Percentiles rank a stretch among this genome's conserved stretches.
Conservation (phyloP, 352 stramenopile species). For the Globisporangium paddicum region DNA sequence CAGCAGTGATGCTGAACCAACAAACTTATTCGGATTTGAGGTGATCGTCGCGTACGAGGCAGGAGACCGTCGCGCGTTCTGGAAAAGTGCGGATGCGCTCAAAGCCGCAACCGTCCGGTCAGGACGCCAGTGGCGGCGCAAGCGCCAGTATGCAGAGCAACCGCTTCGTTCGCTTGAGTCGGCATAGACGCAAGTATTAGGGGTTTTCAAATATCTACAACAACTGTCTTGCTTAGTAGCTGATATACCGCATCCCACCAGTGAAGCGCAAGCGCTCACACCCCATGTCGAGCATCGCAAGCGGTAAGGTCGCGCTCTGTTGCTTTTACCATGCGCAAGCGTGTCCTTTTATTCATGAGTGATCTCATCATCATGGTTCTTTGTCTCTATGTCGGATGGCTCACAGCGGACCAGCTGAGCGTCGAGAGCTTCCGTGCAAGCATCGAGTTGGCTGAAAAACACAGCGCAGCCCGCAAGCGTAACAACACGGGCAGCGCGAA, state of each 20-base stretch:
- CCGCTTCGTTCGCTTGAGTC: not conserved
- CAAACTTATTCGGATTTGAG: conserved; percentile 13
- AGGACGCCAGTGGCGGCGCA: conserved; percentile 61
- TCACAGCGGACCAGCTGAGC: conserved; percentile 13
- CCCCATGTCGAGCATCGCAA: conserved; percentile 26
- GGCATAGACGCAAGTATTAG: too few relatives aligned
- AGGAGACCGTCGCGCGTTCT: conserved; percentile 60
- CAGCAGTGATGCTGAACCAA: conserved; percentile 3
- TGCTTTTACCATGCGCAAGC: not conserved
- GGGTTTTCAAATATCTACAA: too few relatives aligned
- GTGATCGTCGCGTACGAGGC: conserved; percentile 45
- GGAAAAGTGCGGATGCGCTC: conserved; percentile 47
- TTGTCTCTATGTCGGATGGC: not conserved
- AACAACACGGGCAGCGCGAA: conserved; percentile 18
- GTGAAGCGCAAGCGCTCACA: conserved; percentile 62
- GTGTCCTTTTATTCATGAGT: not conserved
- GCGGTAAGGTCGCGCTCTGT: conserved; percentile 20
- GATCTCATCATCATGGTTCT: conserved; percentile 1
- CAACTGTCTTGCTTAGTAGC: too few relatives aligned
- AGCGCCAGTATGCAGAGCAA: conserved; percentile 13
- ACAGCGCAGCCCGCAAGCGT: conserved; percentile 13
- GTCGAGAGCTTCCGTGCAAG: conserved; percentile 16
- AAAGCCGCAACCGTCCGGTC: conserved; percentile 58
- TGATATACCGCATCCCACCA: too few relatives aligned
- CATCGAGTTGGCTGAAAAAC: conserved; percentile 16